A percentile compares a stretch with the other conserved stretches of the same genome.
phyloP scores from a whole-genome alignment of 345 rosid species.

The Bruguiera gymnorhiza region DNA sequence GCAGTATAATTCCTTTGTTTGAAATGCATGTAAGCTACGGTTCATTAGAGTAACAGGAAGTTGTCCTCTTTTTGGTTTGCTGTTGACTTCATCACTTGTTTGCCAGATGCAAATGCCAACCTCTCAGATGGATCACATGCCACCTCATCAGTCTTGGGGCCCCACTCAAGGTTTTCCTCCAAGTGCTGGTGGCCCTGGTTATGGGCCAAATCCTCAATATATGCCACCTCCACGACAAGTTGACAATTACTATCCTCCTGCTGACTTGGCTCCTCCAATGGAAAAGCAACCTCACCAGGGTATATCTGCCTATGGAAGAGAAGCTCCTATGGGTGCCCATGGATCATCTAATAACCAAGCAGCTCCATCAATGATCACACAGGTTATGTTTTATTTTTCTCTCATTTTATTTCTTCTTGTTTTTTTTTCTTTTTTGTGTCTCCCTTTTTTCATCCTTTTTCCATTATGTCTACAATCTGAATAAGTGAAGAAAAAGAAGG shows the following conservation, averaged over 20 bases:
- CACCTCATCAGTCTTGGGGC: conserved; percentile 89
- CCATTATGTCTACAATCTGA: too few species aligned
- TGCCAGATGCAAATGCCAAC: conserved; percentile 83
- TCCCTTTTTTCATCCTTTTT: not conserved
- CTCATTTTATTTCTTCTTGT: not conserved
- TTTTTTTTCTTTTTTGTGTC: not conserved
- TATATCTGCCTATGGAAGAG: conserved; percentile 94
- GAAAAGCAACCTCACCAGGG: conserved; percentile 98
- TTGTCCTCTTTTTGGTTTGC: not conserved
- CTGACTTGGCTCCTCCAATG: conserved; percentile 76
- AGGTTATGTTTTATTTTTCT: conserved; percentile 39
- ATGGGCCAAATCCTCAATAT: conserved; percentile 67
- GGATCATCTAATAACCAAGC: conserved; percentile 54
- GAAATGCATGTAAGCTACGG: conserved; percentile 67
- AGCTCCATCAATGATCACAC: conserved; percentile 88
- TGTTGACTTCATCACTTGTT: conserved; percentile 11
- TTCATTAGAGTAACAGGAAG: not conserved
- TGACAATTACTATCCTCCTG: conserved; percentile 80
- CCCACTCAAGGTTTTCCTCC: conserved; percentile 86
- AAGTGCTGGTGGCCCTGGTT: conserved; percentile 63
- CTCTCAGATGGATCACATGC: conserved; percentile 82
- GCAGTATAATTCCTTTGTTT: conserved; percentile 84
- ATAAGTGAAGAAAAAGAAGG: too few species aligned
- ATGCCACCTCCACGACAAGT: conserved; percentile 81
- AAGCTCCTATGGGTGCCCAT: conserved; percentile 74